A percentile compares a stretch with the other conserved stretches of the same genome.
Evolutionary conservation across 305 asterid species (phyloP).

Genomic region (Fraxinus angustifolia): DNA sequence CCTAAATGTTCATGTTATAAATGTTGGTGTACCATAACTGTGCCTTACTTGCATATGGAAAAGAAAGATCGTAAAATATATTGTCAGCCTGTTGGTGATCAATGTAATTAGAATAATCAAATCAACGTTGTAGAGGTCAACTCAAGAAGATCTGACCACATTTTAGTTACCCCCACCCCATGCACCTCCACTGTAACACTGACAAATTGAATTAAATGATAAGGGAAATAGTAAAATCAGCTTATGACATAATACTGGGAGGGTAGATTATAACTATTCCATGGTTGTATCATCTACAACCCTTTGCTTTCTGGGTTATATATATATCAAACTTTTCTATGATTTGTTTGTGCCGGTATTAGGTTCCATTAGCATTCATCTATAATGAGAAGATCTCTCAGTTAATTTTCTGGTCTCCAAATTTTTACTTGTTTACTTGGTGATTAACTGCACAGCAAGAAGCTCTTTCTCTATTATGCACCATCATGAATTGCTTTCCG

Average conservation of each 20-base stretch:
- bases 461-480: constrained; percentile 55
- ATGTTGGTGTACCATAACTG: background rate
- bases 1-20: constrained; percentile 9
- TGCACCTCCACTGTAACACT: background rate
- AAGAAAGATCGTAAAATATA: background rate
- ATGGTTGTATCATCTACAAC: constrained; percentile 7
- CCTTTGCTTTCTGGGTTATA: background rate
- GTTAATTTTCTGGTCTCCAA: background rate
- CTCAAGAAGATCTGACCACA: background rate
- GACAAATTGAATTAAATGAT: background rate
- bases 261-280: background rate
- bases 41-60: background rate
- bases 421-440: constrained; percentile 16
- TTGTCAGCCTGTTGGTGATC: background rate
- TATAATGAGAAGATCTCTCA: background rate
- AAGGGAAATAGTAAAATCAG: background rate
- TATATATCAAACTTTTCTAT: background rate
- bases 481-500: constrained; percentile 56
- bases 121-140: background rate
- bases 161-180: background rate
- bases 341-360: background rate
- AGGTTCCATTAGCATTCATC: constrained; percentile 10
- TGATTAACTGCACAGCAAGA: constrained; percentile 60
- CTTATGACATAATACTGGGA: background rate
- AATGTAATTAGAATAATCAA: background rate